Percentiles rank a stretch among this genome's conserved stretches.
Conservation (phyloP, 2,329 filamentous ascomycete species). For the Pseudopithomyces maydicus region DNA sequence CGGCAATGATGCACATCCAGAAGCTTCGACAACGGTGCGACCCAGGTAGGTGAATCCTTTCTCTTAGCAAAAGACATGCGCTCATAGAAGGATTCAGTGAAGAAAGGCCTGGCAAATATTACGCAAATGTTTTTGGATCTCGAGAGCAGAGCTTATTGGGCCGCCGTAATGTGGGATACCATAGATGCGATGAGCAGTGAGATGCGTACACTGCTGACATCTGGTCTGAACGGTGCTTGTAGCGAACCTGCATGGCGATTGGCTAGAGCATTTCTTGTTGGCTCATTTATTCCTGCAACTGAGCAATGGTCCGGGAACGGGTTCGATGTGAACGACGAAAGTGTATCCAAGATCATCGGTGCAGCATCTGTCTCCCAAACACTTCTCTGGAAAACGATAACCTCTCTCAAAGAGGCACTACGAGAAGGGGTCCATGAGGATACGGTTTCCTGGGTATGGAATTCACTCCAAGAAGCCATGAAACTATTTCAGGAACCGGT, state of each 20-base stretch:
- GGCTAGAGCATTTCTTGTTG: slow-evolving; percentile 9
- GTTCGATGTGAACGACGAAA: slow-evolving; percentile 7
- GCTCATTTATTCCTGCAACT: slow-evolving; percentile 8
- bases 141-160: slow-evolving; percentile 18
- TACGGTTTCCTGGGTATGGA: not conserved
- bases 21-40: slow-evolving; percentile 8
- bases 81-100: not conserved
- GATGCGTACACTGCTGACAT: slow-evolving; percentile 13
- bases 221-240: slow-evolving; percentile 14
- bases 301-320: not conserved
- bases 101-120: not conserved
- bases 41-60: not conserved
- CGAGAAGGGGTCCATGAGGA: slow-evolving; percentile 16
- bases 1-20: slow-evolving; percentile 14
- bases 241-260: slow-evolving; percentile 15
- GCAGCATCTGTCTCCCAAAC: slow-evolving; percentile 10
- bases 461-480: not conserved
- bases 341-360: slow-evolving; percentile 8
- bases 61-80: not conserved
- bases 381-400: slow-evolving; percentile 15
- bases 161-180: slow-evolving; percentile 16
- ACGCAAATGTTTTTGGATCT: slow-evolving; percentile 8
- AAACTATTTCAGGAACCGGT: not conserved
- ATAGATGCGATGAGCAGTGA: slow-evolving; percentile 6
- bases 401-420: slow-evolving; percentile 16